Conservation (phyloP, 106 monocot species). For the Triglochin maritima region DNA sequence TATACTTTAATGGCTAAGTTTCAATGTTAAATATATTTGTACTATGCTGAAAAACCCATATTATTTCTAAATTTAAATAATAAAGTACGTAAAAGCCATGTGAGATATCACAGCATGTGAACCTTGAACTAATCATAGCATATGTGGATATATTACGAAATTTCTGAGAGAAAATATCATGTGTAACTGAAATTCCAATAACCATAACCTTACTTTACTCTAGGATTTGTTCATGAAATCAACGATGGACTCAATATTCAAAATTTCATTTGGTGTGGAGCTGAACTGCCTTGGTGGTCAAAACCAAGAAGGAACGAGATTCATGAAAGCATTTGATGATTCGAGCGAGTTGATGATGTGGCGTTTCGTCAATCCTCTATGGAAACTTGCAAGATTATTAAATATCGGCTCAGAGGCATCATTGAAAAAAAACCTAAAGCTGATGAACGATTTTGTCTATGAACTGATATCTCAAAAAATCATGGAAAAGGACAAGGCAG, state of each 20-base stretch:
- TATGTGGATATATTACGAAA: background rate
- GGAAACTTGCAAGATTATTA: constrained; percentile 7
- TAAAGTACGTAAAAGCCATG: too few relatives aligned
- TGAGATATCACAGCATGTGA: too few relatives aligned
- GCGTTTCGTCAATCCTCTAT: background rate
- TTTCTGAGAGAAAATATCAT: background rate
- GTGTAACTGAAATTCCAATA: background rate
- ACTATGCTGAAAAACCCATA: too few relatives aligned
- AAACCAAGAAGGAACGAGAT: background rate
- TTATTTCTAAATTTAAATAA: too few relatives aligned
- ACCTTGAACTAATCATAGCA: too few relatives aligned
- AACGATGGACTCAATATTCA: constrained; percentile 7
- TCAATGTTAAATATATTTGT: too few relatives aligned
- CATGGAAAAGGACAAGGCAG: background rate
- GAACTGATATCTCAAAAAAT: constrained; percentile 1
- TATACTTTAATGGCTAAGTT: too few relatives aligned
- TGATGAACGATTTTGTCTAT: constrained; percentile 6
- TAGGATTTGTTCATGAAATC: constrained; percentile 14
- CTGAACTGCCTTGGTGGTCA: constrained; percentile 1
- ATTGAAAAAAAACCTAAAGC: constrained; percentile 2
- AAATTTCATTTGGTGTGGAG: constrained; percentile 8
- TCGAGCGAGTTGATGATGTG: background rate
- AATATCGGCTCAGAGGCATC: constrained; percentile 5
- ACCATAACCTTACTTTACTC: background rate
- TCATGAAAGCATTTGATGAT: constrained; percentile 8